Conservation (phyloP, 208 protist species). For the Leptomonas seymouri region DNA sequence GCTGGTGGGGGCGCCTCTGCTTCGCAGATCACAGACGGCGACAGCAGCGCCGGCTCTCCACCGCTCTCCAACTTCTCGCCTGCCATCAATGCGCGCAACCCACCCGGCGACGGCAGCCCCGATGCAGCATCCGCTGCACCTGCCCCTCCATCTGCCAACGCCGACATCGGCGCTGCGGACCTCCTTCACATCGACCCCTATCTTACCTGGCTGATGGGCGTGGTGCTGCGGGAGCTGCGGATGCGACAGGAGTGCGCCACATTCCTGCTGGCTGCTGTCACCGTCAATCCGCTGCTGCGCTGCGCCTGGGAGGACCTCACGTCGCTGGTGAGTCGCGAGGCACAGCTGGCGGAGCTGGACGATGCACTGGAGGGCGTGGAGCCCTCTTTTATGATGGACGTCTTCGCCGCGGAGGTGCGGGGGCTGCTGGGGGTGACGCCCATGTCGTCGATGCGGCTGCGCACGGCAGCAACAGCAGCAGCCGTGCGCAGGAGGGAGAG, state of each 20-base stretch:
- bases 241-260: conserved; percentile 79
- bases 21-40: neutral
- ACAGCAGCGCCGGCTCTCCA: conserved; percentile 18
- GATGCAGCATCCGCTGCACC: conserved; percentile 1
- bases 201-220: conserved; percentile 81
- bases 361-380: conserved; percentile 33
- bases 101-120: neutral
- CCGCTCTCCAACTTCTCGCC: conserved; percentile 20
- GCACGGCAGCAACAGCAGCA: conserved; percentile 12
- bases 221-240: conserved; percentile 77
- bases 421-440: conserved; percentile 67
- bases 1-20: neutral
- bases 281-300: conserved; percentile 74
- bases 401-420: conserved; percentile 69
- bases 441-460: conserved; percentile 29
- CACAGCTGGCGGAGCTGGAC: conserved; percentile 73
- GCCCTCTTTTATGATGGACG: conserved; percentile 66
- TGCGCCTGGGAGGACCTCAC: conserved; percentile 84
- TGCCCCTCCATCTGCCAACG: neutral
- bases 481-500: neutral
- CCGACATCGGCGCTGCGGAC: neutral
- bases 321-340: conserved; percentile 64
- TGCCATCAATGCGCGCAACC: neutral
- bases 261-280: conserved; percentile 61
- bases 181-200: conserved; percentile 65